Conservation (phyloP, 2,329 filamentous ascomycete species). For the Aureobasidium lini region DNA sequence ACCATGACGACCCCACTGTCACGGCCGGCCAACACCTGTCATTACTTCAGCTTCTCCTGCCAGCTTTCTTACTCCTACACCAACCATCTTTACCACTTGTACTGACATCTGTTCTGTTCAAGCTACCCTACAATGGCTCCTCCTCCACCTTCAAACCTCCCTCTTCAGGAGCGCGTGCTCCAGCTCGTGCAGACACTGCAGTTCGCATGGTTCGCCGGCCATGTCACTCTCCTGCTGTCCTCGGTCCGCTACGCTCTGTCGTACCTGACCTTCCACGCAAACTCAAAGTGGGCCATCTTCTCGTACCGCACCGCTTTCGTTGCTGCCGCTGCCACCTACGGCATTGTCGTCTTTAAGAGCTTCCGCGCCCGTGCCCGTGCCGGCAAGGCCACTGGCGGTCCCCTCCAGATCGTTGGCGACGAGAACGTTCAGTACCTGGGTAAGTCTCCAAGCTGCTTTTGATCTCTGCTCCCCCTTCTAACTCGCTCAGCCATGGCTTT, state of each 20-base stretch:
- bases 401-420: constrained; percentile 64
- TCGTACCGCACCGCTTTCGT: constrained; percentile 88
- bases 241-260: constrained; percentile 78
- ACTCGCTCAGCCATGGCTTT: constrained; percentile 69
- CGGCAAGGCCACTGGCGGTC: constrained; percentile 53
- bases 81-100: background rate
- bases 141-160: constrained; percentile 17
- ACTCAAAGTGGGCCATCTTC: constrained; percentile 66
- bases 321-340: constrained; percentile 84
- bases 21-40: constrained; percentile 1
- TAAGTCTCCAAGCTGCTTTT: constrained; percentile 42
- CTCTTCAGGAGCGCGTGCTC: constrained; percentile 20
- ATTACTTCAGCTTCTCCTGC: background rate
- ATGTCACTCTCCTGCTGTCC: constrained; percentile 75
- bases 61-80: background rate
- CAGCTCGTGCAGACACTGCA: constrained; percentile 77
- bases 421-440: constrained; percentile 98
- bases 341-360: constrained; percentile 98
- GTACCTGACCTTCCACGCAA: constrained; percentile 83
- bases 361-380: constrained; percentile 77
- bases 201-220: constrained; percentile 67
- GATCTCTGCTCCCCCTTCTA: constrained; percentile 14
- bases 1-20: constrained; percentile 11
- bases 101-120: background rate
- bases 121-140: constrained; percentile 19